A percentile compares a stretch with the other conserved stretches of the same genome.
phyloP scores from a whole-genome alignment of 2,329 filamentous ascomycete genomes.

The Leptosphaerulina australis region DNA sequence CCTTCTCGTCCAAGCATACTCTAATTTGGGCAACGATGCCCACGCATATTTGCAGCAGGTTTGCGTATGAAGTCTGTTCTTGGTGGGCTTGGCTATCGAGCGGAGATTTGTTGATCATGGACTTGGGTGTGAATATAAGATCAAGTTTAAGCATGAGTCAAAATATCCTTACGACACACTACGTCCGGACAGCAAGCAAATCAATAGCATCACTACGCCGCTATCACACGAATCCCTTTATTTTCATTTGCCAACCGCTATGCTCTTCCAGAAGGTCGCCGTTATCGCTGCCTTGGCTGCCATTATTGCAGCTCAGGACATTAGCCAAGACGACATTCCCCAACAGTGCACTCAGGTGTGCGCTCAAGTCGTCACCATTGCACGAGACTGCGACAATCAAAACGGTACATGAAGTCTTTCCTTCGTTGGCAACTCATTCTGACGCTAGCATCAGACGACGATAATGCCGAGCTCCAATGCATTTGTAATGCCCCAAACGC shows the following conservation, averaged over 20 bases:
- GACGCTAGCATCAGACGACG: slow-evolving; percentile 20
- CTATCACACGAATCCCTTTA: background rate
- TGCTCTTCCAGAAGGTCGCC: slow-evolving; percentile 32
- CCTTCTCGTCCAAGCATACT: slow-evolving; percentile 2
- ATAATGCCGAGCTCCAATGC: slow-evolving; percentile 34
- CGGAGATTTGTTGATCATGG: background rate
- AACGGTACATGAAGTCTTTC: slow-evolving; percentile 19
- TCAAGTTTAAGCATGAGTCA: background rate
- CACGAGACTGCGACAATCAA: slow-evolving; percentile 34
- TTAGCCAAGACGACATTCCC: slow-evolving; percentile 41
- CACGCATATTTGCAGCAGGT: slow-evolving; percentile 2
- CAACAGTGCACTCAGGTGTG: slow-evolving; percentile 38
- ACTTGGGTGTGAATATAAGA: slow-evolving; percentile 6
- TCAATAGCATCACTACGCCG: background rate
- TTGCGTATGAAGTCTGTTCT: background rate
- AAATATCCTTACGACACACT: background rate
- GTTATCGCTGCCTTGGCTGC: slow-evolving; percentile 34
- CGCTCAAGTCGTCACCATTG: slow-evolving; percentile 29
- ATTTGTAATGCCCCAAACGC: slow-evolving; percentile 38
- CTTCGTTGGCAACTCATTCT: background rate
- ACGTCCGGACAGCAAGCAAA: background rate
- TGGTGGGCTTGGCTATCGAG: slow-evolving; percentile 3
- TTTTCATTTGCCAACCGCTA: slow-evolving; percentile 10
- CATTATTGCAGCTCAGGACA: slow-evolving; percentile 33
- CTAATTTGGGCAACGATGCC: background rate